Evolutionary conservation across 2,329 filamentous ascomycete genomes (phyloP), one percentile per base, ranked within the genome.

Genomic region (Calonectria multiphialidica): DNA sequence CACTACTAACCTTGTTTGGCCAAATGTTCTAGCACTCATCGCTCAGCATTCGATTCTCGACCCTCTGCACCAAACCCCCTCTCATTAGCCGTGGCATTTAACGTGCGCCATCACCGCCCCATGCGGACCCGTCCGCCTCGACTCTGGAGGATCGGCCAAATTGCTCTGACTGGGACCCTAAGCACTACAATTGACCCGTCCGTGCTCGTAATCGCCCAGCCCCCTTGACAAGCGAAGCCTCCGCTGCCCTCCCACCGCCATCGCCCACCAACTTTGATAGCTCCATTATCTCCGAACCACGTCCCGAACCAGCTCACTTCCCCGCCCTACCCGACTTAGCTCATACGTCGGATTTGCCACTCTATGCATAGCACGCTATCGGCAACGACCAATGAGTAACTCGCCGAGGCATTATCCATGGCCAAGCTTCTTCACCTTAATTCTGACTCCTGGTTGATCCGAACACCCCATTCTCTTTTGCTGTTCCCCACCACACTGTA

Each of bases 271-370:
- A 5, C 57, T 35, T 59, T 37, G 57, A 71, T 68, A 67, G 40
- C n/a, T 44, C 70, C 72, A 71, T 72, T 59, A 78, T 71, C 75
- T 57, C 72, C 74, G 75, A 78, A 65, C 65, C 33, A 35, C 42
- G 64, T 74, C 47, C 72, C 74, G 75, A 78, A 65, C 65, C 65
- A 40, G 35, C 30, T 28, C 35, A 25, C n/a, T 30, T 62, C 74
- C 71, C 74, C 75, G 70, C 77, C 44, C 23, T 71, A 55, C 76
- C 76, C 75, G 75, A 77, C 72, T 79, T 79, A 79, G 70, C 72
- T 65, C 33, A 67, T 61, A 57, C 53, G 45, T 77, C 77, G 73
- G 77, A 77, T 45, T 78, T 73, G 67, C 49, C 65, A 71, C 66
- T 30, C 66, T 57, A 67, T 70, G 61, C 45, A 71, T 71, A 40